Evolutionary conservation across 75 land plant genomes (phyloP).

Genomic region (Sequoia sempervirens): DNA sequence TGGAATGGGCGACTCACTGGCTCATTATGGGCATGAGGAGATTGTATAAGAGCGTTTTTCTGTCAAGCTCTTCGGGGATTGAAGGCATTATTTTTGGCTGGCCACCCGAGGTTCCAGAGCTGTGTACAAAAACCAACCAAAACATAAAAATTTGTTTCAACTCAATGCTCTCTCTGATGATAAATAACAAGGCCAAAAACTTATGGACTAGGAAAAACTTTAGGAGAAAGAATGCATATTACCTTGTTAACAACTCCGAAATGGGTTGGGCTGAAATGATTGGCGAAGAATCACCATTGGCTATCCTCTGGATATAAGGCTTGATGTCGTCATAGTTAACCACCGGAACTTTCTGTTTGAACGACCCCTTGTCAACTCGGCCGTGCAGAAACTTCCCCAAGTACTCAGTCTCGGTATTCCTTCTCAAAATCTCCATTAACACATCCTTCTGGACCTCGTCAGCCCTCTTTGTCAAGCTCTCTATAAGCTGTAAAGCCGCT

Average conservation of each 20-base stretch:
- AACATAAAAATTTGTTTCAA: background rate
- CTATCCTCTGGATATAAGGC: slow-evolving; percentile 58
- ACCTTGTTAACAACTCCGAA: slow-evolving; percentile 51
- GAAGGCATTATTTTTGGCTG: slow-evolving; percentile 77
- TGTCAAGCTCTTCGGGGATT: slow-evolving; percentile 56
- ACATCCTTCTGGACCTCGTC: slow-evolving; percentile 32
- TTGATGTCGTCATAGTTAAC: slow-evolving; percentile 51
- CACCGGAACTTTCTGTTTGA: slow-evolving; percentile 52
- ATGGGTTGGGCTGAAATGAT: slow-evolving; percentile 49
- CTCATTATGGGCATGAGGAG: slow-evolving; percentile 66
- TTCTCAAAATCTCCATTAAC: slow-evolving; percentile 40
- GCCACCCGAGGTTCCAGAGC: slow-evolving; percentile 87
- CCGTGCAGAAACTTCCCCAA: slow-evolving; percentile 34
- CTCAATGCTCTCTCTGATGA: background rate
- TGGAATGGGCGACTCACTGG: slow-evolving; percentile 21
- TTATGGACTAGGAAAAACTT: background rate
- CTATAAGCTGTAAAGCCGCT: slow-evolving; percentile 29
- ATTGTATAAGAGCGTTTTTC: slow-evolving; percentile 47
- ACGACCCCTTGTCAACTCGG: slow-evolving; percentile 22
- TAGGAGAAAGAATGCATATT: background rate
- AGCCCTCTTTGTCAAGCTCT: slow-evolving; percentile 44
- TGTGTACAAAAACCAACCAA: slow-evolving; percentile 18
- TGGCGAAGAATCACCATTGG: slow-evolving; percentile 56
- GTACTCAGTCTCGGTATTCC: slow-evolving; percentile 57
- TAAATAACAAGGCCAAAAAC: too few relatives aligned